These are phyloP conservation scores for Nemania abortiva DNA, from an alignment of 2,329 filamentous ascomycete genomes.

Conservation along the genomic window DNA sequence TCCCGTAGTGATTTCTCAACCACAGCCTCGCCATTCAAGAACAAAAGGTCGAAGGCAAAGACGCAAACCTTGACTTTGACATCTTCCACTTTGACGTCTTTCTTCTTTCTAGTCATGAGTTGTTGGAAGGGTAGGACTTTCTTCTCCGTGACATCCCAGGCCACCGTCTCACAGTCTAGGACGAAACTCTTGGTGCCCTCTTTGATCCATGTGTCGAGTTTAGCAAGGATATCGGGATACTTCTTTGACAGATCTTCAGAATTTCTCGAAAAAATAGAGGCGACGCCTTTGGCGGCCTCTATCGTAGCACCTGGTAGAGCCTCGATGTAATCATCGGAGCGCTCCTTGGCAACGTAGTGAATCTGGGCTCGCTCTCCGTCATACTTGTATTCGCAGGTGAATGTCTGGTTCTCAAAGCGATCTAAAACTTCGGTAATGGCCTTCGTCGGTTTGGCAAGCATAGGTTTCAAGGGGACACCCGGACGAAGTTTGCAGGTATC, in stretches of 20 bases:
- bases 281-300: slow-evolving; percentile 78
- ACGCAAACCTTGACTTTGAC: slow-evolving; percentile 97
- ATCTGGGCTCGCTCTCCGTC: slow-evolving; percentile 99
- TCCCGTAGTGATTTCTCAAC: slow-evolving; percentile 90
- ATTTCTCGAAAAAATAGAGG: slow-evolving; percentile 96
- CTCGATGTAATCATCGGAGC: slow-evolving; percentile 75
- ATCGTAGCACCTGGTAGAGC: slow-evolving; percentile 70
- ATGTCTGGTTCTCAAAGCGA: slow-evolving; percentile 93
- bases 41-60: slow-evolving; percentile 95
- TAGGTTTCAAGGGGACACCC: slow-evolving; percentile 94
- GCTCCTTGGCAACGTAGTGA: slow-evolving; percentile 90
- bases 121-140: slow-evolving; percentile 98
- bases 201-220: slow-evolving; percentile 91
- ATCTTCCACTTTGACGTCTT: slow-evolving; percentile 95
- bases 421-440: slow-evolving; percentile 97
- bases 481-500: slow-evolving; percentile 92
- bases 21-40: slow-evolving; percentile 89
- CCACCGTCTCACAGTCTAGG: slow-evolving; percentile 97
- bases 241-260: slow-evolving; percentile 98
- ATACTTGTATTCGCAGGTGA: slow-evolving; percentile 99
- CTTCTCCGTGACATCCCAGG: slow-evolving; percentile 94
- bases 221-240: slow-evolving; percentile 93
- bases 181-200: slow-evolving; percentile 93
- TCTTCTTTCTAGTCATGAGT: slow-evolving; percentile 97
- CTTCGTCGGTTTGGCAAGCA: slow-evolving; percentile 98